Percentiles rank a stretch among this genome's conserved stretches.
These are phyloP conservation scores for Suillus fuscotomentosus DNA, from an alignment of 768 basidiomycete species.

Conservation along the genomic window DNA sequence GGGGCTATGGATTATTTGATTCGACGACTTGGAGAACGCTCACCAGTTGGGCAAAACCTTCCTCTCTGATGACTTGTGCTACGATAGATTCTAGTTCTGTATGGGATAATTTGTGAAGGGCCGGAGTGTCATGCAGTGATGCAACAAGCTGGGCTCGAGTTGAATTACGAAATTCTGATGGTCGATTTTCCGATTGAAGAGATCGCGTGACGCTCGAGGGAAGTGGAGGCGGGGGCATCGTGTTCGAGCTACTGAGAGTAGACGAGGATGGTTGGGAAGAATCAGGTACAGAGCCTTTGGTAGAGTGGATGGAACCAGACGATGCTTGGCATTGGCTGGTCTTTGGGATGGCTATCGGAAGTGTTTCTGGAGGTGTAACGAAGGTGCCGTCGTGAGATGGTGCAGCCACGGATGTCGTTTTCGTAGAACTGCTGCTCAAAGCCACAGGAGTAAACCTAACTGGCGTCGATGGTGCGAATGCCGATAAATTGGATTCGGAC, in stretches of 20 bases:
- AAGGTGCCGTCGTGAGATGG: conserved; percentile 29
- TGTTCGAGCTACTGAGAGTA: conserved; percentile 15
- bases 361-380: conserved; percentile 27
- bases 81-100: conserved; percentile 56
- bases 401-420: not conserved
- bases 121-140: conserved; percentile 43
- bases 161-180: conserved; percentile 5
- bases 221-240: conserved; percentile 31
- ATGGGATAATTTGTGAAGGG: conserved; percentile 52
- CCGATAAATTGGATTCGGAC: conserved; percentile 1
- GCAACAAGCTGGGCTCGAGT: conserved; percentile 28
- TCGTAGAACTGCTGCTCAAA: conserved; percentile 1
- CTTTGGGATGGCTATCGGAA: not conserved
- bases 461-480: conserved; percentile 8
- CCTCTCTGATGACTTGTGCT: conserved; percentile 63
- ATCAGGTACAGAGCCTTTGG: conserved; percentile 24
- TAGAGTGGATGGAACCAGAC: conserved; percentile 5
- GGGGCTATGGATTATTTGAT: not conserved
- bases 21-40: conserved; percentile 13
- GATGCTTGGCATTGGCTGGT: not conserved
- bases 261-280: conserved; percentile 34
- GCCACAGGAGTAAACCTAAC: conserved; percentile 9
- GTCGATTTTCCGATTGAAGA: not conserved
- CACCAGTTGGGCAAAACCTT: conserved; percentile 78
- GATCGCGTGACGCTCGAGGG: conserved; percentile 14